Evolutionary conservation across 441 rosid genomes (phyloP).

Genomic region (Corymbia calophylla): DNA sequence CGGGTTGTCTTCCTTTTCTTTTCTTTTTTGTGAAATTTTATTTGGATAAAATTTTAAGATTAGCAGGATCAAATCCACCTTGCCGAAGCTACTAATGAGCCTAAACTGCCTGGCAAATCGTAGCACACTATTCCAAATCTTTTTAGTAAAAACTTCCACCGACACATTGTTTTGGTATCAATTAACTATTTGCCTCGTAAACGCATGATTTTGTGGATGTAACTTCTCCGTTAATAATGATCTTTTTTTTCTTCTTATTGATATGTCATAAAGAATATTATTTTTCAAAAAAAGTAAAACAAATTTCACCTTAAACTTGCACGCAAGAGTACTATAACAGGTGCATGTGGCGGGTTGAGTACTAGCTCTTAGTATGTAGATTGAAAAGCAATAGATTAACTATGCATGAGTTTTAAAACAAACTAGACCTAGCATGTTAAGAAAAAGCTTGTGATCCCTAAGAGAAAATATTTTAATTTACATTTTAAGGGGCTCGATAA

Average conservation of each 20-base stretch:
- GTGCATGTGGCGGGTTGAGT: background rate
- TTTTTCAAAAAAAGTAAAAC: background rate
- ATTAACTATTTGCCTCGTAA: too few species aligned
- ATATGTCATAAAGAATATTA: too few species aligned
- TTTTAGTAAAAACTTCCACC: too few species aligned
- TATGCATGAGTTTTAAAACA: background rate
- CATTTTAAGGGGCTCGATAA: background rate
- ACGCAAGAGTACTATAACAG: background rate
- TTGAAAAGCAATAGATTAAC: background rate
- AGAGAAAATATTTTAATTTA: background rate
- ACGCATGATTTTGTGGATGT: too few species aligned
- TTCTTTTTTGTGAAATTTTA: accelerated
- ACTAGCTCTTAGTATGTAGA: background rate
- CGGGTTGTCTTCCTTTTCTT: background rate
- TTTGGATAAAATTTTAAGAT: background rate
- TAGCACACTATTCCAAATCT: background rate
- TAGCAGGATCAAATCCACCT: background rate
- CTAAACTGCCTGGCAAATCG: background rate
- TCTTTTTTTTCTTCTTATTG: too few species aligned
- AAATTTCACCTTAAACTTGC: background rate
- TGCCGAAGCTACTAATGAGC: background rate
- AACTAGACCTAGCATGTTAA: background rate
- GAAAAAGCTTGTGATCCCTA: background rate
- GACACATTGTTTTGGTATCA: too few species aligned
- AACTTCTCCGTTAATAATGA: too few species aligned